Evolutionary conservation across 2,329 filamentous ascomycete genomes (phyloP).

Genomic region (Ceratocystis huliohia): DNA sequence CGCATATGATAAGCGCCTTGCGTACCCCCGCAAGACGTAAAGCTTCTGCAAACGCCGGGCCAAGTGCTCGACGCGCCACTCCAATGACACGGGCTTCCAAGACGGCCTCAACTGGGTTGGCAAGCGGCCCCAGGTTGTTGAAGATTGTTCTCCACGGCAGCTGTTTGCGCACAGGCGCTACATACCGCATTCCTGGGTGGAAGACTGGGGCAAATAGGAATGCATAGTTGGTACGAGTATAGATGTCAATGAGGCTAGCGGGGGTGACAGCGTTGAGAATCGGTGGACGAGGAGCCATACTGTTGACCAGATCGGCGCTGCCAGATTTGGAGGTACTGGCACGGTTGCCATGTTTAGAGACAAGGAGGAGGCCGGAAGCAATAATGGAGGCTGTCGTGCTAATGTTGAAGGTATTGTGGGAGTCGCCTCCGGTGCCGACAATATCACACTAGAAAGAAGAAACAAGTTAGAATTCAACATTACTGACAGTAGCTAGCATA

Average conservation of each 20-base stretch:
- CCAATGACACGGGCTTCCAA: slow-evolving; percentile 90
- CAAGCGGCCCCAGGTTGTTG: slow-evolving; percentile 85
- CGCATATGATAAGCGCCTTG: slow-evolving; percentile 86
- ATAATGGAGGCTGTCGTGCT: slow-evolving; percentile 90
- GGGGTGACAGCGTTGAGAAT: slow-evolving; percentile 63
- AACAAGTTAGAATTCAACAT: neutral
- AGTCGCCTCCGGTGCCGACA: slow-evolving; percentile 91
- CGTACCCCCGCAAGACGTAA: slow-evolving; percentile 60
- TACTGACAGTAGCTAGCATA: too few relatives aligned
- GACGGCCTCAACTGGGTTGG: slow-evolving; percentile 72
- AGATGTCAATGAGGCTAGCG: slow-evolving; percentile 56
- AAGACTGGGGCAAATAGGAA: slow-evolving; percentile 95
- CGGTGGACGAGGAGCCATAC: slow-evolving; percentile 58
- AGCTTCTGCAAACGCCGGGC: slow-evolving; percentile 78
- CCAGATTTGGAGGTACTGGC: slow-evolving; percentile 92
- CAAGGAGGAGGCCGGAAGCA: slow-evolving; percentile 68
- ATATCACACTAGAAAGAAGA: slow-evolving; percentile 58
- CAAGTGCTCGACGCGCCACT: slow-evolving; percentile 76
- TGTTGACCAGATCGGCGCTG: slow-evolving; percentile 78
- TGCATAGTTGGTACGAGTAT: slow-evolving; percentile 73
- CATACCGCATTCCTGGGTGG: slow-evolving; percentile 87
- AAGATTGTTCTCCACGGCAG: slow-evolving; percentile 94
- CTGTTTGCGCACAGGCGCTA: slow-evolving; percentile 72
- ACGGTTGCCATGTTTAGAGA: slow-evolving; percentile 92
- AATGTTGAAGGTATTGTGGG: slow-evolving; percentile 97